Conservation (phyloP, 768 basidiomycete genomes). For the Tulasnella sp. region DNA sequence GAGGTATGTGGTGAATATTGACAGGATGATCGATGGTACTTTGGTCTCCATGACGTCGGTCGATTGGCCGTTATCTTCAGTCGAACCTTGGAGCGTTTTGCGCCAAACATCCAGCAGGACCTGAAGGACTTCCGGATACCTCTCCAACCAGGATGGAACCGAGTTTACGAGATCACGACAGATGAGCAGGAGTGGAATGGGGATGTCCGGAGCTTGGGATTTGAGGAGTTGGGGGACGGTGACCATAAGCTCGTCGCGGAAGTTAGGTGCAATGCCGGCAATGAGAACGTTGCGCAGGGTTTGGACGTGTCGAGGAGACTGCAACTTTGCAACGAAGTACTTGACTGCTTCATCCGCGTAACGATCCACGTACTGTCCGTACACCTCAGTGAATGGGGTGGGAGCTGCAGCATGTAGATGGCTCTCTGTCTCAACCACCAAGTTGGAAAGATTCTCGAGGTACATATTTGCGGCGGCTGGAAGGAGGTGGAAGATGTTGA, state of each 20-base stretch:
- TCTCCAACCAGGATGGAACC: conserved; percentile 70
- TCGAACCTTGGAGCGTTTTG: conserved; percentile 45
- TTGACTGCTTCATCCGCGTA: conserved; percentile 85
- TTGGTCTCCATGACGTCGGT: conserved; percentile 37
- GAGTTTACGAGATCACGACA: conserved; percentile 73
- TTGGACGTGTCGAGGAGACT: conserved; percentile 75
- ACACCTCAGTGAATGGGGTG: conserved; percentile 91
- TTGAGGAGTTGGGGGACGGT: conserved; percentile 59
- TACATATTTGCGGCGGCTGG: conserved; percentile 93
- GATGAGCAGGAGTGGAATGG: conserved; percentile 65
- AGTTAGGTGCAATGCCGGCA: conserved; percentile 72
- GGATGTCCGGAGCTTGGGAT: conserved; percentile 58
- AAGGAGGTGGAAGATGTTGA: conserved; percentile 95
- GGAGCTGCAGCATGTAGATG: conserved; percentile 86
- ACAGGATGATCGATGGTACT: conserved; percentile 54
- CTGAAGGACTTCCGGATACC: conserved; percentile 68
- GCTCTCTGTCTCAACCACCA: conserved; percentile 89
- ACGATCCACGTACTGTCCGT: conserved; percentile 88
- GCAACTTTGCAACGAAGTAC: conserved; percentile 80
- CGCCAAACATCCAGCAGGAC: conserved; percentile 76
- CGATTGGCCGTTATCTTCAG: neutral
- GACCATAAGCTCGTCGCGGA: conserved; percentile 45
- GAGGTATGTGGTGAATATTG: conserved; percentile 71
- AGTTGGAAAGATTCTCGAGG: conserved; percentile 81
- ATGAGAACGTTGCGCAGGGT: conserved; percentile 84